A percentile compares a stretch with the other conserved stretches of the same genome.
Conservation (phyloP, 257 asterid genomes). For the Solanum corneliomulleri region DNA sequence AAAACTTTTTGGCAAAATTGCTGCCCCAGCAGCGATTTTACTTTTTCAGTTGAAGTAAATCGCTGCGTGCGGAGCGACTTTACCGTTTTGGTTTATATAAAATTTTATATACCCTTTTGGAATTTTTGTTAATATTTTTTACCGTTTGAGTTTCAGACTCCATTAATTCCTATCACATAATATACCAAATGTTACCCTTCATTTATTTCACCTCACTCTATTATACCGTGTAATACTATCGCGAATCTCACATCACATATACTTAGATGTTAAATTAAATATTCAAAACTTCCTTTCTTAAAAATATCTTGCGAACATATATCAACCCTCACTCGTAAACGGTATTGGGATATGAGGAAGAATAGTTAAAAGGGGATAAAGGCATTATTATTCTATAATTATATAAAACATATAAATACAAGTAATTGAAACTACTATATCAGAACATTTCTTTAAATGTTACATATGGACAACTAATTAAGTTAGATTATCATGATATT, state of each 20-base stretch:
- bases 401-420: neutral
- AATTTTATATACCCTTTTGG: too few relatives aligned
- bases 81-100: too few relatives aligned
- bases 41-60: too few relatives aligned
- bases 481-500: neutral
- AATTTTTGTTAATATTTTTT: too few relatives aligned
- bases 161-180: neutral
- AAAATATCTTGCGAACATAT: too few relatives aligned
- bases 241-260: accelerated
- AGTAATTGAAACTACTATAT: neutral
- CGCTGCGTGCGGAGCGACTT: too few relatives aligned
- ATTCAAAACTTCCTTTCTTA: neutral
- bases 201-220: neutral
- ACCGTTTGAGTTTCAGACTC: too few relatives aligned
- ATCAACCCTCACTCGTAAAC: neutral
- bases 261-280: too few relatives aligned
- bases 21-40: too few relatives aligned
- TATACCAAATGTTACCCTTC: neutral
- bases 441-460: neutral
- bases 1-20: too few relatives aligned
- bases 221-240: neutral
- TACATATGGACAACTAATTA: neutral
- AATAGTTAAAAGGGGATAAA: neutral
- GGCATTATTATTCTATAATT: too few relatives aligned
- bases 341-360: neutral